Evolutionary conservation across 140 eudicot genomes (phyloP).

Genomic region (Cichorium intybus): DNA sequence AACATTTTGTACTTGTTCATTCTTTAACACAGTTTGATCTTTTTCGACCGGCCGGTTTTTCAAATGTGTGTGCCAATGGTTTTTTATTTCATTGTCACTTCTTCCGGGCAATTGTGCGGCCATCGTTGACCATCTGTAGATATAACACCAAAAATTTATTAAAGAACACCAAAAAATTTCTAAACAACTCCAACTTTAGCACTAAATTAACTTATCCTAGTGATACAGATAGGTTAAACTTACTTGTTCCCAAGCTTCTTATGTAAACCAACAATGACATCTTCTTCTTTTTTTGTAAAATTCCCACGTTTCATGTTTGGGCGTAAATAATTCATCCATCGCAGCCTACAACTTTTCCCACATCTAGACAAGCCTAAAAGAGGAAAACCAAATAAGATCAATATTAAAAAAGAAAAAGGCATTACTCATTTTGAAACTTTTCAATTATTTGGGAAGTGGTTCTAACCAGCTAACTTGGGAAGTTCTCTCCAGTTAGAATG

Average conservation of each 20-base stretch:
- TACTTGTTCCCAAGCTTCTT: slow-evolving; percentile 47
- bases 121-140: slow-evolving; percentile 34
- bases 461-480: slow-evolving; percentile 52
- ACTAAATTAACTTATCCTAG: not conserved
- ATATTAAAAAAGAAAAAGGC: not conserved
- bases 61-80: slow-evolving; percentile 36
- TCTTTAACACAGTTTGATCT: not conserved
- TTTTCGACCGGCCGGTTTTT: not conserved
- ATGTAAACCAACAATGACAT: slow-evolving; percentile 36
- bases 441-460: not conserved
- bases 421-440: not conserved
- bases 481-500: slow-evolving; percentile 56
- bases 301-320: slow-evolving; percentile 47
- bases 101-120: slow-evolving; percentile 30
- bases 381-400: not conserved
- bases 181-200: too few relatives aligned
- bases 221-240: not conserved
- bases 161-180: too few relatives aligned
- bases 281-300: slow-evolving; percentile 46
- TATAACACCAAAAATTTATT: not conserved
- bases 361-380: slow-evolving; percentile 53
- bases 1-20: not conserved
- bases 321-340: slow-evolving; percentile 55
- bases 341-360: slow-evolving; percentile 49
- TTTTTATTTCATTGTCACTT: slow-evolving; percentile 40